Conservation (phyloP, 2,329 filamentous ascomycete species). For the Cryphonectria parasitica region DNA sequence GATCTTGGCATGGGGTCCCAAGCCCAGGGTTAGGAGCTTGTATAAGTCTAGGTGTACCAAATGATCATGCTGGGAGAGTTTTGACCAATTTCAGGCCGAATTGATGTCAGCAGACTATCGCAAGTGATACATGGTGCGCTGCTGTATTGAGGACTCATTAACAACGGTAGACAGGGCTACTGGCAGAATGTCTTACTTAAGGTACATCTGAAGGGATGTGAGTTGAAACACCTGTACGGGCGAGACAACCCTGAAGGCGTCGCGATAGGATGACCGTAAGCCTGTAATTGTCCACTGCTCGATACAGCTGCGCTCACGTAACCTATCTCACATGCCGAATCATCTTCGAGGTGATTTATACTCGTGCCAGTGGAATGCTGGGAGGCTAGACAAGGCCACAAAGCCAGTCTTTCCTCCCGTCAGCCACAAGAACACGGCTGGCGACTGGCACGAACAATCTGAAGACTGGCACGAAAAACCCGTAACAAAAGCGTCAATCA, state of each 20-base stretch:
- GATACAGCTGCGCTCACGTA: not conserved
- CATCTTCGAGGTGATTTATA: not conserved
- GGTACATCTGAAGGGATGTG: not conserved
- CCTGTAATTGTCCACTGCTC: not conserved
- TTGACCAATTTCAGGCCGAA: too few relatives aligned
- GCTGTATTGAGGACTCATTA: not conserved
- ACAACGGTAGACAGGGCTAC: too few relatives aligned
- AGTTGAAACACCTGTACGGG: not conserved
- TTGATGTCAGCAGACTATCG: too few relatives aligned
- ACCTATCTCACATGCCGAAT: not conserved
- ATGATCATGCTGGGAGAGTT: too few relatives aligned
- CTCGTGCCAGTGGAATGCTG: not conserved
- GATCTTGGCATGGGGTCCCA: too few relatives aligned
- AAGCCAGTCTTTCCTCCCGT: not conserved
- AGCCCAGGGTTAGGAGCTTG: not conserved
- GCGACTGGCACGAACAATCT: constrained; percentile 9
- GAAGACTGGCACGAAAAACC: not conserved
- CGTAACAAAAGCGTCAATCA: not conserved
- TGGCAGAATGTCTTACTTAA: too few relatives aligned
- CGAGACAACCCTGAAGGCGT: not conserved
- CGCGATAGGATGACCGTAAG: not conserved
- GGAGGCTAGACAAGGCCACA: not conserved
- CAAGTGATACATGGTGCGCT: not conserved
- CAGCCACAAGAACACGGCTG: not conserved
- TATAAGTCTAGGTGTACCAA: not conserved